Percentiles rank a stretch among this genome's conserved stretches.
phyloP scores from a whole-genome alignment of 2,329 filamentous ascomycete species.

The Alternaria angustiovoidea region DNA sequence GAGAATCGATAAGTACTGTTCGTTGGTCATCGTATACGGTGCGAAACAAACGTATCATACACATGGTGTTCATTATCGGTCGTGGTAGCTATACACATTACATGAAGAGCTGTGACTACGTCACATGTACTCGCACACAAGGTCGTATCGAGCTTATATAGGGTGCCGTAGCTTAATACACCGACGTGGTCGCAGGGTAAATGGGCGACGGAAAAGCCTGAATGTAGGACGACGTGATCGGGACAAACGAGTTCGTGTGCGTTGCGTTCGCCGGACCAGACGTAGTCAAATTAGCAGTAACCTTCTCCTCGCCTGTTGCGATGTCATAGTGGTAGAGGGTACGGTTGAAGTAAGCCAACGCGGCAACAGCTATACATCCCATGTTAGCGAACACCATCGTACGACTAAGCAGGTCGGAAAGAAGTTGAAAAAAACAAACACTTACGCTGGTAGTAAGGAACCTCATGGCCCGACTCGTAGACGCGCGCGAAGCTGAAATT shows the following conservation, averaged over 20 bases:
- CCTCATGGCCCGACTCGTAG: conserved; percentile 53
- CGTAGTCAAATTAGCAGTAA: conserved; percentile 47
- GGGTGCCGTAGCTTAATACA: conserved; percentile 7
- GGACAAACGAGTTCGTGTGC: conserved; percentile 50
- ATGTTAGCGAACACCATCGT: not conserved
- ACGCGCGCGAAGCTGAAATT: conserved; percentile 53
- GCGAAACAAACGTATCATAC: not conserved
- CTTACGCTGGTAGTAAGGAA: conserved; percentile 53
- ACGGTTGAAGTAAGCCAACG: conserved; percentile 50
- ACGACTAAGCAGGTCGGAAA: not conserved
- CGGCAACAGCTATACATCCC: conserved; percentile 31
- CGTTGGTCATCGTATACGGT: not conserved
- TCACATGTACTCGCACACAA: not conserved
- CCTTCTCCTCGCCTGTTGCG: conserved; percentile 43
- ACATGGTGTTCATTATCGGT: not conserved
- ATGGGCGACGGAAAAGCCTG: conserved; percentile 22
- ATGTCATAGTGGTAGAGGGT: conserved; percentile 49
- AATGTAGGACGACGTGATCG: conserved; percentile 34
- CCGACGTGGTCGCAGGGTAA: conserved; percentile 20
- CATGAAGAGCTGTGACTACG: not conserved
- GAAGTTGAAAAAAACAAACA: not conserved
- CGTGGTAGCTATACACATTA: not conserved
- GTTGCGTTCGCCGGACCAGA: conserved; percentile 49
- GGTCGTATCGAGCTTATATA: not conserved
- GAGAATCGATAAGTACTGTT: not conserved